These are phyloP conservation scores for Coemansia sp. DNA, from an alignment of 192 early-diverging fungal species.

Conservation along the genomic window DNA sequence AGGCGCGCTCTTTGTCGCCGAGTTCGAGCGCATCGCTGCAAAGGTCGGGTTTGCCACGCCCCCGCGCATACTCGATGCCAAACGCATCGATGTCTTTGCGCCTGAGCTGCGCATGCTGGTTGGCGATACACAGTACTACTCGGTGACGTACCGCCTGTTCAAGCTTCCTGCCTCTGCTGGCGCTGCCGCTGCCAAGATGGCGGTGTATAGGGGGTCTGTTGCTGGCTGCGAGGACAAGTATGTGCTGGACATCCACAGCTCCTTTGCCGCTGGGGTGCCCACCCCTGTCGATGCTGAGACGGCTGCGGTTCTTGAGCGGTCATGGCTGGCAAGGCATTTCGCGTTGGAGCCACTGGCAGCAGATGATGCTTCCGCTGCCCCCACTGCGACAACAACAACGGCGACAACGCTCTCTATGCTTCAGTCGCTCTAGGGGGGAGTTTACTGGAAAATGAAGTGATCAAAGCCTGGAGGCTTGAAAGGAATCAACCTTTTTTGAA, in stretches of 20 bases:
- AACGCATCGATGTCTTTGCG: slow-evolving; percentile 29
- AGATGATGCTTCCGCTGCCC: neutral
- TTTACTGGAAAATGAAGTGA: too few species aligned
- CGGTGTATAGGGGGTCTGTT: slow-evolving; percentile 50
- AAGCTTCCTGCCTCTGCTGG: slow-evolving; percentile 18
- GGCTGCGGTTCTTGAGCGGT: slow-evolving; percentile 45
- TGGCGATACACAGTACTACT: slow-evolving; percentile 49
- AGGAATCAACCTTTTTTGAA: neutral
- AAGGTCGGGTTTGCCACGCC: slow-evolving; percentile 33
- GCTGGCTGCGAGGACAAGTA: slow-evolving; percentile 33
- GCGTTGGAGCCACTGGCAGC: slow-evolving; percentile 10
- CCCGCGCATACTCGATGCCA: slow-evolving; percentile 27
- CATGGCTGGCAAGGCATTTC: slow-evolving; percentile 52
- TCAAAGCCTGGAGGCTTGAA: too few species aligned
- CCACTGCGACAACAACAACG: neutral
- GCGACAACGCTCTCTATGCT: neutral
- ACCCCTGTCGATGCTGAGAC: slow-evolving; percentile 48
- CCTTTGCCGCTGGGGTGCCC: slow-evolving; percentile 42
- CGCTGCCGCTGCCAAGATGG: slow-evolving; percentile 23
- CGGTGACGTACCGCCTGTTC: slow-evolving; percentile 55
- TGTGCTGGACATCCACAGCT: slow-evolving; percentile 38
- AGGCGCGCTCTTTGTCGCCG: slow-evolving; percentile 39
- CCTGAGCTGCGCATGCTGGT: slow-evolving; percentile 52
- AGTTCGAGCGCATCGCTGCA: slow-evolving; percentile 36
- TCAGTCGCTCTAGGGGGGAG: neutral